Base-by-base conservation (phyloP, 2,329 filamentous ascomycete species). In the Xylariomycetidae sp. region DNA sequence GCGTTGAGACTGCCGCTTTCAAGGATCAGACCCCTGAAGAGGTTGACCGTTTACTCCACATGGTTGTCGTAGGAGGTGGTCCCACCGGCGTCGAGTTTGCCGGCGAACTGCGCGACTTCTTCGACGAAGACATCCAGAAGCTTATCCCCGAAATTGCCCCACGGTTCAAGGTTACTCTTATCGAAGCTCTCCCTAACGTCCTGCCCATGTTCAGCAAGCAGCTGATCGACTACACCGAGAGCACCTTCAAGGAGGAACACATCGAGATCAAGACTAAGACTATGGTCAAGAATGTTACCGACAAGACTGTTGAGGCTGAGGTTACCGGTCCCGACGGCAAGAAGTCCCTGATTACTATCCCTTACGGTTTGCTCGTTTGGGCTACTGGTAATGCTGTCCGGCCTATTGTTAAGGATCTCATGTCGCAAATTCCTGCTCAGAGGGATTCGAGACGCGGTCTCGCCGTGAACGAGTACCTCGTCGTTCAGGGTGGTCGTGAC, bases 181-280 rank as follows among this genome's bases (percentile, higher is more conserved):
- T 98, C 48, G 92, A 98, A 70, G 92, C 92, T 41, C 79, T 98
- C 20, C 92, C 92, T 52, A 96, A 94, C 62, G 89, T 95, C 33
- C 77, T 98, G 46, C 92, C 92, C 54, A 94, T 89, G 75, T 98
- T 98, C 76, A 95, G 88, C 62, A 97, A 97, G 77, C 88, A 95
- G 66, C 74, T 98, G 56, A 97, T 98, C 58, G 92, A 98, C 57
- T 98, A 98, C 74, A 98, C 92, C 51, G 92, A 98, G 70, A 90
- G 89, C 66, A 96, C 90, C 29, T 94, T 98, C 72, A 92, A 94
- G 69, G 92, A 98, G 71, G 92, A 98, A 67, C 89, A 88, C 59
- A 98, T 98, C 59, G 82, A 87, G 51, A 95, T 98, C 67, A 85
- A 87, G 65, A 94, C 92, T 53, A 97, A 97, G 79, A 97, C 92